Evolutionary conservation across 257 asterid species (phyloP).

Genomic region (Linaria vulgaris): DNA sequence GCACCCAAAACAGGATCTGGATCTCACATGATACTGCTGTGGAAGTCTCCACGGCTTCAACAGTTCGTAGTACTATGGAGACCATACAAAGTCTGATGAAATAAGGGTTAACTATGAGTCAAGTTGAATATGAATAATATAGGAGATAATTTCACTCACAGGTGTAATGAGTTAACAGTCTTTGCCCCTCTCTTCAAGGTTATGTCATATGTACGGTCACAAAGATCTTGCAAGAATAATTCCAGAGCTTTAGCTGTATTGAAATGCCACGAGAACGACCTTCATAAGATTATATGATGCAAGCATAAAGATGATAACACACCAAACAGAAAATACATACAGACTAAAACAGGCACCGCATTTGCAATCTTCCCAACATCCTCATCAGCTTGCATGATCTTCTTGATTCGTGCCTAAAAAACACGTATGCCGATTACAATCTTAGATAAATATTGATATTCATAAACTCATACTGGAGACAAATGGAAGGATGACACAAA

Average conservation of each 20-base stretch:
- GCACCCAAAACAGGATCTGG: slow-evolving; percentile 2
- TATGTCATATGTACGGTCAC: slow-evolving; percentile 95
- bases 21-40: no score
- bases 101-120: background rate
- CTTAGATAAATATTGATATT: background rate
- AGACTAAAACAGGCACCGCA: slow-evolving; percentile 96
- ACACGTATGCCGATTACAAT: slow-evolving; percentile 16
- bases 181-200: slow-evolving; percentile 94
- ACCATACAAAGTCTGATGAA: no score
- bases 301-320: slow-evolving; percentile 7
- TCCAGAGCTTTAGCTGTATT: slow-evolving; percentile 94
- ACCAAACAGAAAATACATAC: slow-evolving; percentile 43
- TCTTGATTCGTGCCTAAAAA: slow-evolving; percentile 81
- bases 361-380: slow-evolving; percentile 96
- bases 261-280: slow-evolving; percentile 23
- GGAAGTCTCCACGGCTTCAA: no score
- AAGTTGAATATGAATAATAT: slow-evolving; percentile 15
- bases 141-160: slow-evolving; percentile 53
- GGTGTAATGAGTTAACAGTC: slow-evolving; percentile 83
- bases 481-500: background rate
- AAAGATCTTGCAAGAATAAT: slow-evolving; percentile 93
- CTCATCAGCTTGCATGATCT: slow-evolving; percentile 97
- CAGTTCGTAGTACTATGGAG: no score
- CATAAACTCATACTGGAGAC: background rate
- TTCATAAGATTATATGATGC: slow-evolving; percentile 17